A percentile compares a stretch with the other conserved stretches of the same genome.
Evolutionary conservation across 768 basidiomycete species (phyloP).

Genomic region (Russula sp.): DNA sequence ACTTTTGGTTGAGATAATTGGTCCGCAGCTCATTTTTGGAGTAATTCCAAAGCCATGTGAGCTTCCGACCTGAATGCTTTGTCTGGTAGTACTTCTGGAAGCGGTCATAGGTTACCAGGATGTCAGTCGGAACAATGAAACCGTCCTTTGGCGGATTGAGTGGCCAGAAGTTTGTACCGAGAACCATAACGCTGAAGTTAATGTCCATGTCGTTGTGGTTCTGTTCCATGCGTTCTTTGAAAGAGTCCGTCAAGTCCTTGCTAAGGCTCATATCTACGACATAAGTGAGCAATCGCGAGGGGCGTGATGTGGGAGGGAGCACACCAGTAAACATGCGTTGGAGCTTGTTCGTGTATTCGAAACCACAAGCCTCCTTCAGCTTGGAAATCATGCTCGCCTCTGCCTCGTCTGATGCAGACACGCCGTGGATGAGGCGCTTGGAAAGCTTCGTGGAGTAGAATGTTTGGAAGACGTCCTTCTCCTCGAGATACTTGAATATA

Average conservation of each 20-base stretch:
- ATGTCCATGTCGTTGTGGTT: conserved; percentile 82
- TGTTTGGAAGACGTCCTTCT: conserved; percentile 98
- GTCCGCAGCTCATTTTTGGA: conserved; percentile 94
- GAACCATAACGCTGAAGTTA: conserved; percentile 88
- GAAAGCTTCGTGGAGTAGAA: conserved; percentile 95
- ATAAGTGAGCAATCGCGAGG: neutral
- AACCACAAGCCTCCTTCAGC: conserved; percentile 92
- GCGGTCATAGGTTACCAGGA: conserved; percentile 79
- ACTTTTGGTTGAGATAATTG: conserved; percentile 89
- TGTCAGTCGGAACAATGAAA: conserved; percentile 83
- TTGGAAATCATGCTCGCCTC: conserved; percentile 98
- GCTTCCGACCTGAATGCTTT: conserved; percentile 89
- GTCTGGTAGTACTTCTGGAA: conserved; percentile 91
- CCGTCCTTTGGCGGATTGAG: conserved; percentile 76
- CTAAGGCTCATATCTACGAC: conserved; percentile 82
- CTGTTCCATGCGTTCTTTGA: conserved; percentile 88
- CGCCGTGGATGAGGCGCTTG: conserved; percentile 83
- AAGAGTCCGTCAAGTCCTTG: conserved; percentile 91
- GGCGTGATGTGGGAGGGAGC: conserved; percentile 11
- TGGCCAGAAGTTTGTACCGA: conserved; percentile 96
- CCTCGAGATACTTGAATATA: conserved; percentile 96
- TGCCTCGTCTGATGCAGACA: conserved; percentile 91
- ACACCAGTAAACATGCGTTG: conserved; percentile 94
- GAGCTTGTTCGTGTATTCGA: conserved; percentile 94
- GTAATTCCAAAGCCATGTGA: conserved; percentile 98